A percentile compares a stretch with the other conserved stretches of the same genome.
Conservation (phyloP, 345 rosid genomes). For the Gossypium herbaceum region DNA sequence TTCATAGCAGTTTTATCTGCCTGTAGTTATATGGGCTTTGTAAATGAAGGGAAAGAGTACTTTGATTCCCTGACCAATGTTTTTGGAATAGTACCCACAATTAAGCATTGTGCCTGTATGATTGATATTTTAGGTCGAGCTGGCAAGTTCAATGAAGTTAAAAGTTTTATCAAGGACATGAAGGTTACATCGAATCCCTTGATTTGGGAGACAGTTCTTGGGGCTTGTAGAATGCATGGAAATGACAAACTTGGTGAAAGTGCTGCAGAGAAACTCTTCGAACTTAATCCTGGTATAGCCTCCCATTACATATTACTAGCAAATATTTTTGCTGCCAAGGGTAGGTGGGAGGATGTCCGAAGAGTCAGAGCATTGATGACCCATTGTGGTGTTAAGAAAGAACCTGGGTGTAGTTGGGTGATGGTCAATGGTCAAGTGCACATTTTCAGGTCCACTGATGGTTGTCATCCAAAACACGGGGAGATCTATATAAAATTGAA, state of each 20-base stretch:
- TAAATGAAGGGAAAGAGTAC: slow-evolving; percentile 31
- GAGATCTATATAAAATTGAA: slow-evolving; percentile 17
- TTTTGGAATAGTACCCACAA: slow-evolving; percentile 29
- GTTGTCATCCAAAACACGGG: slow-evolving; percentile 25
- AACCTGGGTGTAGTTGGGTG: slow-evolving; percentile 39
- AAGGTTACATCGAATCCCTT: slow-evolving; percentile 24
- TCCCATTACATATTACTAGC: slow-evolving; percentile 31
- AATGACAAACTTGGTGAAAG: slow-evolving; percentile 30
- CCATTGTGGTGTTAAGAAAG: slow-evolving; percentile 25
- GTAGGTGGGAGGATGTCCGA: slow-evolving; percentile 26
- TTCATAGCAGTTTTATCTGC: slow-evolving; percentile 35
- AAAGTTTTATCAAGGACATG: slow-evolving; percentile 28
- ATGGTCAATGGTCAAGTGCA: slow-evolving; percentile 26
- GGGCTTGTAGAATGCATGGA: slow-evolving; percentile 35
- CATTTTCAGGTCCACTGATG: slow-evolving; percentile 31
- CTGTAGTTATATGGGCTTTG: slow-evolving; percentile 31
- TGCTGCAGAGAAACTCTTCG: slow-evolving; percentile 36
- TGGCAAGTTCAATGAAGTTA: slow-evolving; percentile 32
- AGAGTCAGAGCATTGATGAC: slow-evolving; percentile 30
- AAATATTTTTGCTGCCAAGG: slow-evolving; percentile 34
- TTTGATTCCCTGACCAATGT: slow-evolving; percentile 25
- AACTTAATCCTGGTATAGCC: slow-evolving; percentile 27
- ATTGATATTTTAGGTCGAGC: slow-evolving; percentile 35
- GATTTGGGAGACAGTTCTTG: slow-evolving; percentile 39
- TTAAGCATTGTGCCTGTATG: slow-evolving; percentile 38